Percentiles rank a stretch among this genome's conserved stretches.
These are phyloP conservation scores for Urtica urens DNA, from an alignment of 306 rosid species.

Conservation along the genomic window DNA sequence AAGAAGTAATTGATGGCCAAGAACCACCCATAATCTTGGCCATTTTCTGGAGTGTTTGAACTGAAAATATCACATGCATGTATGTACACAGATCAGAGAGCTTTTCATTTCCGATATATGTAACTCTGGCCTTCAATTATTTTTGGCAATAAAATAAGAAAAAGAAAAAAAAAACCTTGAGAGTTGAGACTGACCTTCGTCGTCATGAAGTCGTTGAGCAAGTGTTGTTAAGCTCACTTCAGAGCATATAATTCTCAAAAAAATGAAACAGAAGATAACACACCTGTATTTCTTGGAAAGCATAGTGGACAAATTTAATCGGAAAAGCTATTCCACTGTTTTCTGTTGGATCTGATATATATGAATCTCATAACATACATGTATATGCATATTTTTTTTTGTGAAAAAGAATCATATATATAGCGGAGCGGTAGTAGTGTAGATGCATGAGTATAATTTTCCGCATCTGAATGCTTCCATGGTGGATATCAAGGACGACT, in stretches of 20 bases:
- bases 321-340: too few relatives aligned
- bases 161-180: neutral
- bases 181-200: neutral
- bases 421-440: too few relatives aligned
- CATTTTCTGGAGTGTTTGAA: neutral
- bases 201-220: neutral
- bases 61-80: neutral
- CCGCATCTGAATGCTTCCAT: too few relatives aligned
- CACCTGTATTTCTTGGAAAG: neutral
- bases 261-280: neutral
- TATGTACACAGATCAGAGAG: too few relatives aligned
- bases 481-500: too few relatives aligned
- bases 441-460: too few relatives aligned
- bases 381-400: too few relatives aligned
- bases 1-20: neutral
- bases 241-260: constrained; percentile 2
- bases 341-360: too few relatives aligned
- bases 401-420: too few relatives aligned
- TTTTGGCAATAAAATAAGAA: neutral
- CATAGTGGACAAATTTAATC: neutral
- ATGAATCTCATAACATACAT: too few relatives aligned
- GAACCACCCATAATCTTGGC: neutral
- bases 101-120: too few relatives aligned
- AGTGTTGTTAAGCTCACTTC: neutral
- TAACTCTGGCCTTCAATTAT: too few relatives aligned